Evolutionary conservation across 768 basidiomycete species (phyloP).

Genomic region (Phylloporus sp.): DNA sequence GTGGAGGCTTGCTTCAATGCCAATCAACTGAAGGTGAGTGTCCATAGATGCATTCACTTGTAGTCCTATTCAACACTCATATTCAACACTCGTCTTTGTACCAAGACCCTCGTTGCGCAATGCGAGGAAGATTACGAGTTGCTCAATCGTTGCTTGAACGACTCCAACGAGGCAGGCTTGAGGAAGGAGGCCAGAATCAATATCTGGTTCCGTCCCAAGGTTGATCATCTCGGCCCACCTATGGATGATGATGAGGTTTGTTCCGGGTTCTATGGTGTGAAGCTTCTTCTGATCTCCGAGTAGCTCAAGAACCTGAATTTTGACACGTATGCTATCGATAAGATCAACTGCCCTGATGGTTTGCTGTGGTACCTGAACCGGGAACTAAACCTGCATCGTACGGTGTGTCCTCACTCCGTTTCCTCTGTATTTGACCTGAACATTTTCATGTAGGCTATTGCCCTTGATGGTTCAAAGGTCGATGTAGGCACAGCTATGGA

Average conservation of each 20-base stretch:
- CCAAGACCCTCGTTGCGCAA: constrained; percentile 80
- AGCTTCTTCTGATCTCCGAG: constrained; percentile 2
- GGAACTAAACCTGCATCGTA: constrained; percentile 63
- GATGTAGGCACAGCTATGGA: constrained; percentile 57
- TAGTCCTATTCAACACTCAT: neutral
- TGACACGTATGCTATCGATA: constrained; percentile 80
- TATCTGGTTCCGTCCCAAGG: constrained; percentile 57
- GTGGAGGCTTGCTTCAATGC: constrained; percentile 68
- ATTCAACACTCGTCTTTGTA: neutral
- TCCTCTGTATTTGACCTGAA: neutral
- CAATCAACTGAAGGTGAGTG: constrained; percentile 58
- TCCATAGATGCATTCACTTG: neutral
- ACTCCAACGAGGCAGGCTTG: constrained; percentile 50
- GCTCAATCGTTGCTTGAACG: constrained; percentile 65
- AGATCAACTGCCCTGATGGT: constrained; percentile 69
- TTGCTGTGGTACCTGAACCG: constrained; percentile 66
- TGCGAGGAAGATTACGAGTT: constrained; percentile 74
- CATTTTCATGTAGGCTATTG: constrained; percentile 52
- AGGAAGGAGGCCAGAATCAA: constrained; percentile 48
- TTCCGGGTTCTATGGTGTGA: neutral
- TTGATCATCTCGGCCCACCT: constrained; percentile 44
- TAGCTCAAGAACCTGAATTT: constrained; percentile 64
- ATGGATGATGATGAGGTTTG: constrained; percentile 57
- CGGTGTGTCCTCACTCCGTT: constrained; percentile 42
- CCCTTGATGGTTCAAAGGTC: constrained; percentile 44